Evolutionary conservation across 1,139 yeast species (phyloP).

Genomic region (Williopsis jadinii): DNA sequence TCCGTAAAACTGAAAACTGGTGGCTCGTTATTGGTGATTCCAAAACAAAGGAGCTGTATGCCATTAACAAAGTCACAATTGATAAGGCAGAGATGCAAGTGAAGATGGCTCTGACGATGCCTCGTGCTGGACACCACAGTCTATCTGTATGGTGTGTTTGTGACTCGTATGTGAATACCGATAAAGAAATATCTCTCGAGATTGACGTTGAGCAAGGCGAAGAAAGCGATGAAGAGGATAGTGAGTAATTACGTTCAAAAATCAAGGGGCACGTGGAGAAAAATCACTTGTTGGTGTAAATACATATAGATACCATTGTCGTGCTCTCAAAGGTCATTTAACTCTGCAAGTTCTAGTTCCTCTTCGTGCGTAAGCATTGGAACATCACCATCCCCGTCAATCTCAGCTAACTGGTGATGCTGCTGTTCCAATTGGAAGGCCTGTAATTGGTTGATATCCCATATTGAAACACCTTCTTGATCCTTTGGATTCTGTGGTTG

Average conservation of each 20-base stretch:
- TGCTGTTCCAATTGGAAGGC: slow-evolving; percentile 50
- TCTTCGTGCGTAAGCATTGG: slow-evolving; percentile 22
- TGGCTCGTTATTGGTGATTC: slow-evolving; percentile 79
- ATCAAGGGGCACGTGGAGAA: background rate
- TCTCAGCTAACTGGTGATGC: slow-evolving; percentile 6
- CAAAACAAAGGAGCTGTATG: slow-evolving; percentile 53
- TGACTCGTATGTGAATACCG: slow-evolving; percentile 88
- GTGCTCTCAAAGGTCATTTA: background rate
- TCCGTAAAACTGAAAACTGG: slow-evolving; percentile 68
- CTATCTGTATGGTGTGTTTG: slow-evolving; percentile 81
- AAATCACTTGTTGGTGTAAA: background rate
- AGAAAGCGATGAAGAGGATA: slow-evolving; percentile 23
- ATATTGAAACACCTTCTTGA: slow-evolving; percentile 91
- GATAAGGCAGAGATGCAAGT: slow-evolving; percentile 46
- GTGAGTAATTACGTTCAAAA: background rate
- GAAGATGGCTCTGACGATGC: slow-evolving; percentile 49
- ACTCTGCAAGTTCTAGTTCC: slow-evolving; percentile 17
- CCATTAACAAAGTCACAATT: slow-evolving; percentile 61
- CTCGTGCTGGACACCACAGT: slow-evolving; percentile 52
- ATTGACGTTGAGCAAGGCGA: slow-evolving; percentile 36
- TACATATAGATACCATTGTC: background rate
- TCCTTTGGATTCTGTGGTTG: slow-evolving; percentile 90
- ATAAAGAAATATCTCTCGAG: slow-evolving; percentile 61
- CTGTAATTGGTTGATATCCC: slow-evolving; percentile 72
- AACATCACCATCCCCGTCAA: slow-evolving; percentile 20